A percentile compares a stretch with the other conserved stretches of the same genome.
Conservation (phyloP, 2,329 filamentous ascomycete genomes). For the Botryosphaeria agaves region DNA sequence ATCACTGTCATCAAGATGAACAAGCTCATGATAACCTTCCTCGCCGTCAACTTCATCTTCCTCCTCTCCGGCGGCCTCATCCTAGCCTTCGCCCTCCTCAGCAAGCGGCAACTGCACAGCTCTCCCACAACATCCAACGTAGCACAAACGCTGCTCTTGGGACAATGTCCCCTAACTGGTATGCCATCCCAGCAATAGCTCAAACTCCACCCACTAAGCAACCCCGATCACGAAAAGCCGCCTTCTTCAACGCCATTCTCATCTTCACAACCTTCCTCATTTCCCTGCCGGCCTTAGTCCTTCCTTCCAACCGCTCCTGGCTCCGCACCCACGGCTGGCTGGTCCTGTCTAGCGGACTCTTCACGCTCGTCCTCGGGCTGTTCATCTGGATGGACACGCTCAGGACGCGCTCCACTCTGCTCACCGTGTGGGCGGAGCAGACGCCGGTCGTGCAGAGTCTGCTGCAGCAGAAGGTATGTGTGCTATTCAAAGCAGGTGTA, state of each 20-base stretch:
- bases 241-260: slow-evolving; percentile 54
- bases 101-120: slow-evolving; percentile 23
- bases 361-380: slow-evolving; percentile 48
- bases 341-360: slow-evolving; percentile 41
- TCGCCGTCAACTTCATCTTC: slow-evolving; percentile 34
- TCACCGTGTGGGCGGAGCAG: slow-evolving; percentile 42
- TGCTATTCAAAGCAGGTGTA: no score
- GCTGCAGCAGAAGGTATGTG: slow-evolving; percentile 49
- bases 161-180: slow-evolving; percentile 33
- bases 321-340: slow-evolving; percentile 53
- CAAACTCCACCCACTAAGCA: no score
- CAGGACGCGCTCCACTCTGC: slow-evolving; percentile 45
- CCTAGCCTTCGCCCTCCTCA: slow-evolving; percentile 34
- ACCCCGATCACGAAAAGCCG: no score
- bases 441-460: slow-evolving; percentile 42
- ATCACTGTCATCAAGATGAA: slow-evolving; percentile 26
- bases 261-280: slow-evolving; percentile 53
- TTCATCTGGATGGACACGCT: slow-evolving; percentile 60
- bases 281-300: slow-evolving; percentile 54
- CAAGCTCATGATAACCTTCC: slow-evolving; percentile 34
- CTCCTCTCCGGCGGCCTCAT: slow-evolving; percentile 32
- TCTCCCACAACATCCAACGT: slow-evolving; percentile 30
- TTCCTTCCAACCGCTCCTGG: slow-evolving; percentile 47
- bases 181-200: no score
- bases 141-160: slow-evolving; percentile 32